Base-by-base conservation (phyloP, 1,284 basidiomycete species). In the Ustilago loliicola region DNA sequence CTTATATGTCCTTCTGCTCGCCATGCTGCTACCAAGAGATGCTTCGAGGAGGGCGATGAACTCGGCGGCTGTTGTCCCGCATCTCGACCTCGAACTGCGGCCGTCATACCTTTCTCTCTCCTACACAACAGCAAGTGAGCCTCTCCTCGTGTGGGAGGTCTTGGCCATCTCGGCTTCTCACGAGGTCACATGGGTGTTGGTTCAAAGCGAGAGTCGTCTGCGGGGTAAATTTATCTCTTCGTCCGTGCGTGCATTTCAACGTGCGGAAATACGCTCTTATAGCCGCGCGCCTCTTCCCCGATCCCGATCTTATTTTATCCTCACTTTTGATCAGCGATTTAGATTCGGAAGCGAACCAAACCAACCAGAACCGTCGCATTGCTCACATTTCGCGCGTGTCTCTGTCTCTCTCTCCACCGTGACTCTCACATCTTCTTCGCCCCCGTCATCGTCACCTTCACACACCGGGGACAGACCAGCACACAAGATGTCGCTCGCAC, bases 401-500 rank as follows among this genome's bases (percentile, higher is more conserved):
- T 27, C 32, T 23, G 9, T 5, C 2, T 7, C 61, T 38, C 47
- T 51, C 34, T 4, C 40, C 47, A 8, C 25, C 53, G 11, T n/a
- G n/a, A n/a, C n/a, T n/a, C n/a, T n/a, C n/a, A n/a, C n/a, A n/a
- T 32, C 47, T 47, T 6, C 38, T n/a, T 29, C 13, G 38, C 51
- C 23, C 38, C 27, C 45, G 25, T 25, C 17, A 29, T 29, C 50
- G 25, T n/a, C 30, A 11, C n/a, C 13, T 58, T 10, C 11, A 25
- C 25, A 30, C 8, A 45, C n/a, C 4, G 23, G 23, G 23, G 29
- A 40, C 17, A 32, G 27, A 23, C 19, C 19, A 19, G 42, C 42
- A 84, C 32, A 21, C 42, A 63, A 21, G 25, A 72, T 86, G 85
- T 86, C 85, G 59, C 72, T 86, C 60, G 72, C 78, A 51, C 80